phyloP scores from a whole-genome alignment of 805 yeast species.

The Kodamaea nitidulidarum region DNA sequence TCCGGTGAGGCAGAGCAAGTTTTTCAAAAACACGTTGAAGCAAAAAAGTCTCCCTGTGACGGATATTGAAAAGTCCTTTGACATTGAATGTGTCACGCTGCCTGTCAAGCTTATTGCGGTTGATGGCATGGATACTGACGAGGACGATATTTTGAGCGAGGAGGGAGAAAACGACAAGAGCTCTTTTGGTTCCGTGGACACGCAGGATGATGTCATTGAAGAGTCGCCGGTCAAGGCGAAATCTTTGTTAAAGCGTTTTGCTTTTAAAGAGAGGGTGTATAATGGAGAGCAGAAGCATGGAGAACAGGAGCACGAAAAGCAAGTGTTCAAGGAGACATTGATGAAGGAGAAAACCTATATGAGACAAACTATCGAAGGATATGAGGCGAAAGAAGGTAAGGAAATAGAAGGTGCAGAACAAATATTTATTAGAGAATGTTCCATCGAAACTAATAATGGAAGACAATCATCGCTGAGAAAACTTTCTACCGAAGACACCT shows the following conservation, averaged over 20 bases:
- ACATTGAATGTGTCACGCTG: constrained; percentile 7
- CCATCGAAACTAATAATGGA: no score
- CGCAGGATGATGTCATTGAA: constrained; percentile 35
- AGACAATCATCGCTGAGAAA: no score
- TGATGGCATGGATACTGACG: constrained; percentile 2
- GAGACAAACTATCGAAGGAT: no score
- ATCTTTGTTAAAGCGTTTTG: constrained; percentile 20
- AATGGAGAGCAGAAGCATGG: neutral
- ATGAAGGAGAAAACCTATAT: no score
- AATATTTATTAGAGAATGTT: no score
- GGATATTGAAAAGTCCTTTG: constrained; percentile 10
- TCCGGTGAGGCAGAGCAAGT: constrained; percentile 11
- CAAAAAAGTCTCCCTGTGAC: constrained; percentile 9
- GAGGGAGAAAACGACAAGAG: constrained; percentile 11
- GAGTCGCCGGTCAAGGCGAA: constrained; percentile 36
- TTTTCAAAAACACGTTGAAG: constrained; percentile 10
- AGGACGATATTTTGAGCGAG: constrained; percentile 13
- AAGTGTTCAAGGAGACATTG: no score
- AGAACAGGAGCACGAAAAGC: neutral
- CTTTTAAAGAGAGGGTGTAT: constrained; percentile 13
- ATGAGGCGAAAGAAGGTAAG: no score
- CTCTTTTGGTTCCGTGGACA: constrained; percentile 17
- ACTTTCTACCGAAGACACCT: no score
- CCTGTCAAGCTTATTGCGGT: constrained; percentile 1
- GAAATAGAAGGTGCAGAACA: no score